Percentiles rank a stretch among this genome's conserved stretches.
phyloP scores from a whole-genome alignment of 2,329 filamentous ascomycete species.

The Aspergillus pseudoterreus region DNA sequence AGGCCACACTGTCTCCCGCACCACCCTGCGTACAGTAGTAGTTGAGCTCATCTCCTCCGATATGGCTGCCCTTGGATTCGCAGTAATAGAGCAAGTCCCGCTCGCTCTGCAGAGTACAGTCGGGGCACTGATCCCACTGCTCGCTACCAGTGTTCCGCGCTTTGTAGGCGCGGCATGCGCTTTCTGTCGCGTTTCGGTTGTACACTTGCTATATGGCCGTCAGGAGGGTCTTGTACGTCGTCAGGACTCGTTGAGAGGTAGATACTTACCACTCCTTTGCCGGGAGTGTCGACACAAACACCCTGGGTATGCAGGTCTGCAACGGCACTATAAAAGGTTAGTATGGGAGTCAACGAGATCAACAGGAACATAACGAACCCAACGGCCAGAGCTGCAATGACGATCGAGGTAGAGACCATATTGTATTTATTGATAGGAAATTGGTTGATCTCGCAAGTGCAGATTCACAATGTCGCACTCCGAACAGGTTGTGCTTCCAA shows the following conservation, averaged over 20 bases:
- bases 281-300: slow-evolving; percentile 12
- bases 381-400: slow-evolving; percentile 6
- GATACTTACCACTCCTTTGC: slow-evolving; percentile 10
- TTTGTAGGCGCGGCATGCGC: slow-evolving; percentile 17
- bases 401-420: slow-evolving; percentile 4
- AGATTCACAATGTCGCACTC: too few species aligned
- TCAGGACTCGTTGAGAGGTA: too few species aligned
- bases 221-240: background rate
- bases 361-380: background rate
- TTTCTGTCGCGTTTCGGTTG: slow-evolving; percentile 14
- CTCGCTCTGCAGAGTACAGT: slow-evolving; percentile 15
- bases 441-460: too few species aligned
- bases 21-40: slow-evolving; percentile 19
- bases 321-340: slow-evolving; percentile 7
- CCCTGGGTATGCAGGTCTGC: slow-evolving; percentile 14
- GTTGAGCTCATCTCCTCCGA: slow-evolving; percentile 18
- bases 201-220: slow-evolving; percentile 10
- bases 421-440: background rate
- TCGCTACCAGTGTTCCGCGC: slow-evolving; percentile 18
- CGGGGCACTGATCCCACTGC: slow-evolving; percentile 20
- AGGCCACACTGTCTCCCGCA: slow-evolving; percentile 14
- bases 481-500: too few species aligned
- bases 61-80: slow-evolving; percentile 16
- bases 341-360: background rate
- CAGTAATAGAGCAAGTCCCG: slow-evolving; percentile 16